These are phyloP conservation scores for Pythium utonaiense DNA, from an alignment of 352 stramenopile species.

Conservation along the genomic window DNA sequence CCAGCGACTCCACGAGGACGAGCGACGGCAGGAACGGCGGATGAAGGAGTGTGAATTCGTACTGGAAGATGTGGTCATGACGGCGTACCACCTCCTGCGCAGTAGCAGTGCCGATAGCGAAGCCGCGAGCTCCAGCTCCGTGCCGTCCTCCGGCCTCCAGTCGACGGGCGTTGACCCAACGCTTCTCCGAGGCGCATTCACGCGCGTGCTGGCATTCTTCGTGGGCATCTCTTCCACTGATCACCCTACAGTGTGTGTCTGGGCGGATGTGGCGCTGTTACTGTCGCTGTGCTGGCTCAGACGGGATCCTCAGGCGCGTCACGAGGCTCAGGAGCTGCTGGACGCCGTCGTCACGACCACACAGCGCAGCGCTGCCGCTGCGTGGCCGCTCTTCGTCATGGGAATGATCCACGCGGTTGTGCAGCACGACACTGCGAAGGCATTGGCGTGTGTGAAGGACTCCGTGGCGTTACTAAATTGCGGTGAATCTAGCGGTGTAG, in stretches of 20 bases:
- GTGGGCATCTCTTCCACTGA: not conserved
- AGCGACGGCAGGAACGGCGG: not conserved
- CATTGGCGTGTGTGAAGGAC: conserved; percentile 30
- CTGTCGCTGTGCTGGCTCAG: conserved; percentile 34
- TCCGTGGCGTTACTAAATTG: conserved; percentile 7
- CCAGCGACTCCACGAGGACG: not conserved
- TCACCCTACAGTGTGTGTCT: conserved; percentile 4
- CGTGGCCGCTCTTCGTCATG: conserved; percentile 41
- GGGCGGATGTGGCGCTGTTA: conserved; percentile 27
- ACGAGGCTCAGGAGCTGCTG: conserved; percentile 28
- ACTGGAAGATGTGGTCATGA: not conserved
- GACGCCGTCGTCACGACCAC: conserved; percentile 9
- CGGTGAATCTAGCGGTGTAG: conserved; percentile 8
- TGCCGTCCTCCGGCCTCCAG: not conserved
- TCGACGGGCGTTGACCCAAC: conserved; percentile 5
- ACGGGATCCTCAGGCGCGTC: conserved; percentile 23
- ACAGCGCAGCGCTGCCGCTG: conserved; percentile 1
- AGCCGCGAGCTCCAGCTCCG: not conserved
- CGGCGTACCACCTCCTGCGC: conserved; percentile 3
- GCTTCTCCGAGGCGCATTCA: conserved; percentile 21
- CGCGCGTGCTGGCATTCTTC: conserved; percentile 18
- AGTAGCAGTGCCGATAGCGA: not conserved
- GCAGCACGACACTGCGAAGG: conserved; percentile 22
- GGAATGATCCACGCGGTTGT: conserved; percentile 35
- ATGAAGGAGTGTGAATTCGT: not conserved